Conservation (phyloP, 768 basidiomycete genomes). For the Holtermannia corniformis region DNA sequence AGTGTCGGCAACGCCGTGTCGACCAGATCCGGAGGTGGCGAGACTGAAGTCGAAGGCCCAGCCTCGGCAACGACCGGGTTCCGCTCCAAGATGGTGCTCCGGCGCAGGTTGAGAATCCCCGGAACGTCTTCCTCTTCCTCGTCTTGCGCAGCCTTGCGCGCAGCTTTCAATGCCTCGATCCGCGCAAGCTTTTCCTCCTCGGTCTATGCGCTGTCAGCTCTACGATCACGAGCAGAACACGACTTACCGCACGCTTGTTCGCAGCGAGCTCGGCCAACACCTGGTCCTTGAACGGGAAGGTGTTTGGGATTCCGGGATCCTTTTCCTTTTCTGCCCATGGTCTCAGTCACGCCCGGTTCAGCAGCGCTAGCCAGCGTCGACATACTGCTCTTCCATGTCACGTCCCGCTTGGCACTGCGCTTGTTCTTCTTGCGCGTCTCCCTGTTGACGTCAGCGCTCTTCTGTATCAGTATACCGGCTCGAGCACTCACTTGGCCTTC, state of each 20-base stretch:
- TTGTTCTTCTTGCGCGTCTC: conserved; percentile 68
- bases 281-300: conserved; percentile 88
- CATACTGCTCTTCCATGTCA: conserved; percentile 78
- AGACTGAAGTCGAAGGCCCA: background rate
- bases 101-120: background rate
- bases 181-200: conserved; percentile 57
- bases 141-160: conserved; percentile 37
- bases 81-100: background rate
- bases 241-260: conserved; percentile 60
- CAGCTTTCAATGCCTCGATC: conserved; percentile 57
- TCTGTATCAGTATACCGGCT: background rate
- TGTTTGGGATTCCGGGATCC: conserved; percentile 88
- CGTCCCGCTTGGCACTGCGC: conserved; percentile 66
- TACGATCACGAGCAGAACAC: background rate
- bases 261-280: conserved; percentile 83
- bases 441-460: conserved; percentile 26
- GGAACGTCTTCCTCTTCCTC: conserved; percentile 47
- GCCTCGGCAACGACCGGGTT: conserved; percentile 14
- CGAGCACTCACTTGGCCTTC: conserved; percentile 46
- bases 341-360: background rate
- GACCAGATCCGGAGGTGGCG: conserved; percentile 48
- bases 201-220: conserved; percentile 46
- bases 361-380: conserved; percentile 4
- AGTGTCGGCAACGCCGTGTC: conserved; percentile 58
- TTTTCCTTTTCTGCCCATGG: conserved; percentile 52